Conservation (phyloP, 164 flowering plant genomes). For the Berberis thunbergii region DNA sequence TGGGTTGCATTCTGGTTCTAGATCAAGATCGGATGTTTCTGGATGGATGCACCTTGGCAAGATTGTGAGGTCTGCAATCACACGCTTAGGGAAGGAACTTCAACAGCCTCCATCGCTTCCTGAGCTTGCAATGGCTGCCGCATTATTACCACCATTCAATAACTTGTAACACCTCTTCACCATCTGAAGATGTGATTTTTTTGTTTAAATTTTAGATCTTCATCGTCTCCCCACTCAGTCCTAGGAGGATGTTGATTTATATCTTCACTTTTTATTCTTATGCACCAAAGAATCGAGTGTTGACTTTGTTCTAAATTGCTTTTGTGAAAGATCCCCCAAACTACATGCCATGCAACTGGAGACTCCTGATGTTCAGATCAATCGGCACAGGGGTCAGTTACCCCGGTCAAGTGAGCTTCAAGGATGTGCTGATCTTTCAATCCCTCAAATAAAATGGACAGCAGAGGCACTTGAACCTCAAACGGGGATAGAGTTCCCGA, state of each 20-base stretch:
- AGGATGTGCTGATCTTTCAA: slow-evolving; percentile 31
- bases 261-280: no score
- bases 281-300: no score
- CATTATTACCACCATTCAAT: slow-evolving; percentile 38
- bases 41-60: slow-evolving; percentile 26
- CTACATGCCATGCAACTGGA: slow-evolving; percentile 38
- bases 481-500: slow-evolving; percentile 89
- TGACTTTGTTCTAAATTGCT: not conserved
- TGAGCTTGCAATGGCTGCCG: slow-evolving; percentile 62
- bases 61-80: slow-evolving; percentile 31
- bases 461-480: slow-evolving; percentile 57
- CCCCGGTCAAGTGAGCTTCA: slow-evolving; percentile 42
- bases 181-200: no score
- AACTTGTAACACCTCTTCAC: no score
- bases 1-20: slow-evolving; percentile 21
- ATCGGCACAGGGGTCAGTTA: slow-evolving; percentile 26
- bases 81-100: slow-evolving; percentile 30
- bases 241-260: no score
- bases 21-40: slow-evolving; percentile 17
- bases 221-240: no score
- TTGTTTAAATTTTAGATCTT: no score
- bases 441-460: slow-evolving; percentile 39
- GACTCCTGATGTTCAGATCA: slow-evolving; percentile 29
- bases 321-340: slow-evolving; percentile 37
- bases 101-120: slow-evolving; percentile 39